These are phyloP conservation scores for Rhodamnia argentea DNA, from an alignment of 345 rosid species.

Conservation along the genomic window DNA sequence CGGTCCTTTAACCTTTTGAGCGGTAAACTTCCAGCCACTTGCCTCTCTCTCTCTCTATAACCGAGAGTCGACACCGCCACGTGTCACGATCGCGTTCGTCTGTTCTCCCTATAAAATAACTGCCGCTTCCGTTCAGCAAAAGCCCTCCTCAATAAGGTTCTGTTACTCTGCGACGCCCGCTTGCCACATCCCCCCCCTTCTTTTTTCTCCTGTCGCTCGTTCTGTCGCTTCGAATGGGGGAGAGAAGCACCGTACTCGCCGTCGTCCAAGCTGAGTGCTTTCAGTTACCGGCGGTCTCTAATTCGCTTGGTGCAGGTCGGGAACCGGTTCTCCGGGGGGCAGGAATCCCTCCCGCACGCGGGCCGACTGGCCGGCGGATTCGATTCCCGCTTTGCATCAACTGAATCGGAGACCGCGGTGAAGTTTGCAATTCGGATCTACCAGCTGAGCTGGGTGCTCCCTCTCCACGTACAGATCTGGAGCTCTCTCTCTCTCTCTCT, in stretches of 20 bases:
- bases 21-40: not conserved
- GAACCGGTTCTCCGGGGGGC: conserved; percentile 10
- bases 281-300: conserved; percentile 29
- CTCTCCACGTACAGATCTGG: not conserved
- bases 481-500: not conserved
- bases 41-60: not conserved
- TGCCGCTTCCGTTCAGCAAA: no score
- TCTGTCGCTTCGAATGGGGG: not conserved
- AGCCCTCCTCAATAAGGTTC: conserved; percentile 9
- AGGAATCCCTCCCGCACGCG: not conserved
- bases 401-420: conserved; percentile 94
- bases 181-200: not conserved
- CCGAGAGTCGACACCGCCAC: not conserved
- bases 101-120: conserved; percentile 30
- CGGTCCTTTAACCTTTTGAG: not conserved
- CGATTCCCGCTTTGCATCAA: conserved; percentile 92
- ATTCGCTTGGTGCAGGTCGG: conserved; percentile 58
- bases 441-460: not conserved
- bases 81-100: conserved; percentile 8
- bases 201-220: not conserved
- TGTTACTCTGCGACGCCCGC: not conserved
- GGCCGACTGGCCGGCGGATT: not conserved
- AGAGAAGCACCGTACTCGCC: not conserved
- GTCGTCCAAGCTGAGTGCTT: not conserved
- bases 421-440: conserved; percentile 7